Evolutionary conservation across 768 basidiomycete species (phyloP).

Genomic region (Lepiota brunneoincarnata): DNA sequence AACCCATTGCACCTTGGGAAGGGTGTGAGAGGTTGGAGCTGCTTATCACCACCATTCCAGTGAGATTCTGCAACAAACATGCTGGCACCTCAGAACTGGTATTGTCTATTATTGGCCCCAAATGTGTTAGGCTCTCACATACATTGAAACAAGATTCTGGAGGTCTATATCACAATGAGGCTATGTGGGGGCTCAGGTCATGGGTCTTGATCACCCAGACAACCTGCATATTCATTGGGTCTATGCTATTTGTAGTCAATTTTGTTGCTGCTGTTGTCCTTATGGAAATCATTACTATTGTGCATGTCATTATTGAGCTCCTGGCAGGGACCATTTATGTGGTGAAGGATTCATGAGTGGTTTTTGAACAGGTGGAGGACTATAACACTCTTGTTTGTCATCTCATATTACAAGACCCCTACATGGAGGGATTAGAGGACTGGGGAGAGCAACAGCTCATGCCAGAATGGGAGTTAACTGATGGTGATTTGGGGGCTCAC

Average conservation of each 20-base stretch:
- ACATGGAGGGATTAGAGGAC: not conserved
- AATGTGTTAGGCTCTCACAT: conserved; percentile 12
- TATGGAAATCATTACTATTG: not conserved
- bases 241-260: not conserved
- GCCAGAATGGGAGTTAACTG: conserved; percentile 3
- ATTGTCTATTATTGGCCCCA: conserved; percentile 12
- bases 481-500: not conserved
- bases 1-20: conserved; percentile 8
- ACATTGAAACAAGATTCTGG: conserved; percentile 2
- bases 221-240: not conserved
- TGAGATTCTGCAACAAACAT: not conserved
- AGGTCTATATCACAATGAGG: not conserved
- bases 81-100: not conserved
- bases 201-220: not conserved
- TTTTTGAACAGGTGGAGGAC: conserved; percentile 8
- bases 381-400: conserved; percentile 1
- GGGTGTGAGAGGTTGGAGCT: conserved; percentile 10
- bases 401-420: conserved; percentile 8
- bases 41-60: conserved; percentile 6
- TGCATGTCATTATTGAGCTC: not conserved
- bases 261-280: not conserved
- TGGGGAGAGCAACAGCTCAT: conserved; percentile 15
- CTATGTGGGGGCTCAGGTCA: not conserved
- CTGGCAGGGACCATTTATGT: conserved; percentile 11
- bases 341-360: conserved; percentile 11